Conservation (phyloP, 371 early-diverging fungal genomes). For the Mucor velutinosus region DNA sequence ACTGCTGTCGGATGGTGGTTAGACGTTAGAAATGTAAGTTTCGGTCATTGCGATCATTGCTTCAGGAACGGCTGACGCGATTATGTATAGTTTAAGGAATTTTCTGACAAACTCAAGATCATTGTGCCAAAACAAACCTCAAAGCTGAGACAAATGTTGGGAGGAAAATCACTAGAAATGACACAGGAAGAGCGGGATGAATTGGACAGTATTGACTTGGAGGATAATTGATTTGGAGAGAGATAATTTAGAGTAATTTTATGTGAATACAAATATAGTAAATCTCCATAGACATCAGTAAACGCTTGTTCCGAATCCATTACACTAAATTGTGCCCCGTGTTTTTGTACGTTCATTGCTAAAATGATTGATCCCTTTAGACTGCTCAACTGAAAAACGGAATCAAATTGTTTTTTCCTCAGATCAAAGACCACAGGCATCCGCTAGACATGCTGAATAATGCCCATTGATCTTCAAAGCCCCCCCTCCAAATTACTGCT, state of each 20-base stretch:
- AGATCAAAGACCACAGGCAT: background rate
- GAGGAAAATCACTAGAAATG: conserved; percentile 40
- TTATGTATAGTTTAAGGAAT: conserved; percentile 41
- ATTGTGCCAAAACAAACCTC: conserved; percentile 43
- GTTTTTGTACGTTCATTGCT: background rate
- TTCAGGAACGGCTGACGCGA: background rate
- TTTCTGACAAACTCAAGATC: conserved; percentile 46
- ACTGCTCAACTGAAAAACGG: too few relatives aligned
- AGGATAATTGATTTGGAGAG: conserved; percentile 4
- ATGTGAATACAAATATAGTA: background rate
- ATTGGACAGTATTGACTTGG: conserved; percentile 23
- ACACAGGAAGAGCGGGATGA: conserved; percentile 37
- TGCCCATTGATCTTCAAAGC: background rate
- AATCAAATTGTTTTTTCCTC: background rate
- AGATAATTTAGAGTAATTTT: background rate
- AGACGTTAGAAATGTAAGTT: conserved; percentile 50
- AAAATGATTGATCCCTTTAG: too few relatives aligned
- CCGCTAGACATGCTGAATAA: background rate
- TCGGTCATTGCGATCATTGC: background rate
- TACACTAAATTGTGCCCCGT: background rate
- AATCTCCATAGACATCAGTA: background rate
- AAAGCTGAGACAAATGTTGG: conserved; percentile 34
- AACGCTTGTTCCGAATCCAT: background rate
- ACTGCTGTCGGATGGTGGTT: conserved; percentile 38
- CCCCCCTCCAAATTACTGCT: background rate